Evolutionary conservation across 768 basidiomycete genomes (phyloP), one percentile per base, ranked within the genome.

Genomic region (Rhodocollybia butyracea): DNA sequence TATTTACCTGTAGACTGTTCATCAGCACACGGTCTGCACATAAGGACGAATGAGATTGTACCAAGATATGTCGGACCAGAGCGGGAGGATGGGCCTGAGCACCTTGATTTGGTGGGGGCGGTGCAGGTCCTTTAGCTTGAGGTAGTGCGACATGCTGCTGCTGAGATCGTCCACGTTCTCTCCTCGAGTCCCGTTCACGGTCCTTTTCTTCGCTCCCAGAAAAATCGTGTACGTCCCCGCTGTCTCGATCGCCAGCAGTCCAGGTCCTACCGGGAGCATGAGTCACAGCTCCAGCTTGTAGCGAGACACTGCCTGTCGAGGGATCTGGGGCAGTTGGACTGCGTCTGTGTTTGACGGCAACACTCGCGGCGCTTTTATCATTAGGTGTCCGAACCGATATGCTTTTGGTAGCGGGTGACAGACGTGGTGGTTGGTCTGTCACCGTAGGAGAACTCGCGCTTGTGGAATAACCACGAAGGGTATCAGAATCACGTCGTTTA

Each of bases 401-500:
- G 5, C 21, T 38, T 40, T 57, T 54, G 17, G 56, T 41, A 2
- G 57, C 46, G 3, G 57, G 57, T 63, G 56, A 51, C 60, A 55
- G 30, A 45, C 56, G 53, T 60, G 53, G 21, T 53, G 48, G 38
- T 24, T 21, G 45, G 42, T 57, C 61, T 55, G 22, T 84, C 81
- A 21, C 76, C 1, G 86, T 86, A 1, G 87, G 86, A 10, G 80
- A 80, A n/a, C 72, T 66, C 21, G 34, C 17, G 22, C 69, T 70
- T 19, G 41, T 46, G 36, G 74, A 73, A 13, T 71, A 66, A 6
- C 75, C 79, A 42, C 85, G 86, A 27, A 90, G 70, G 0, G 89
- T 91, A 59, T 92, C 89, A 0, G 89, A 91, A 55, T 91, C 89
- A 26, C 83, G 80, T 47, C 89, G 83, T 61, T 75, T 78, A 64